Percentiles rank a stretch among this genome's conserved stretches.
Conservation (phyloP, 495 filamentous ascomycete species). For the Baudoinia panamericana region DNA sequence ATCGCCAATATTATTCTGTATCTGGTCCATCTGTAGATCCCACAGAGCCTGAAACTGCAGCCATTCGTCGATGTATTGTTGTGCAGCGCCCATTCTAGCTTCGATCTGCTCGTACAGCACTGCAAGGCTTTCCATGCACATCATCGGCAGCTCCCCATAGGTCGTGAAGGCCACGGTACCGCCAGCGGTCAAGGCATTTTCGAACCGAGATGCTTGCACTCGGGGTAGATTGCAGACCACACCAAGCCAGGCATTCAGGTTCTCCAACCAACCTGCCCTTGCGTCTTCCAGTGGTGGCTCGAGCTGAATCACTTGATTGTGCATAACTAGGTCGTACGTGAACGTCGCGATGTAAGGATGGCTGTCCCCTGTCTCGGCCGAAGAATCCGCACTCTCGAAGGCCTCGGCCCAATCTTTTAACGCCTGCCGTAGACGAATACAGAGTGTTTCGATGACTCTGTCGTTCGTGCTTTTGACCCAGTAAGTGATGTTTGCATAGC, state of each 20-base stretch:
- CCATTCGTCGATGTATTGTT: constrained; percentile 88
- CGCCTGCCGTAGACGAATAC: constrained; percentile 63
- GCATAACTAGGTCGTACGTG: constrained; percentile 85
- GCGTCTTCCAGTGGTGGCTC: constrained; percentile 88
- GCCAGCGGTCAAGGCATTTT: constrained; percentile 58
- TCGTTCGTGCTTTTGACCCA: constrained; percentile 82
- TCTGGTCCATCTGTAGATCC: constrained; percentile 91
- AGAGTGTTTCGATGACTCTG: constrained; percentile 64
- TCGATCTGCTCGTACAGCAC: constrained; percentile 72
- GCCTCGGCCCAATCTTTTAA: constrained; percentile 71
- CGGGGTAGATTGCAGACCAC: constrained; percentile 82
- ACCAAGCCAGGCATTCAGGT: constrained; percentile 86
- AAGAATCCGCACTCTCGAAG: constrained; percentile 42
- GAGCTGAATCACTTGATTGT: constrained; percentile 89
- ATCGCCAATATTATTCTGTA: constrained; percentile 83
- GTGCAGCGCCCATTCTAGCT: constrained; percentile 58
- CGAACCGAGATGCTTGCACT: constrained; percentile 87
- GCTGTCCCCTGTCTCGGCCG: constrained; percentile 29
- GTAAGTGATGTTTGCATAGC: constrained; percentile 75
- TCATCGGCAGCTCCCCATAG: constrained; percentile 75
- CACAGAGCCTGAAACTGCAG: constrained; percentile 96
- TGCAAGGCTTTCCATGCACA: constrained; percentile 62
- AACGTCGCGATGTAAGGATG: constrained; percentile 52
- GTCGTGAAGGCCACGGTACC: constrained; percentile 44
- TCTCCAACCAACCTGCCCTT: constrained; percentile 81